Base-by-base conservation (phyloP, 345 rosid genomes). In the Adansonia digitata region DNA sequence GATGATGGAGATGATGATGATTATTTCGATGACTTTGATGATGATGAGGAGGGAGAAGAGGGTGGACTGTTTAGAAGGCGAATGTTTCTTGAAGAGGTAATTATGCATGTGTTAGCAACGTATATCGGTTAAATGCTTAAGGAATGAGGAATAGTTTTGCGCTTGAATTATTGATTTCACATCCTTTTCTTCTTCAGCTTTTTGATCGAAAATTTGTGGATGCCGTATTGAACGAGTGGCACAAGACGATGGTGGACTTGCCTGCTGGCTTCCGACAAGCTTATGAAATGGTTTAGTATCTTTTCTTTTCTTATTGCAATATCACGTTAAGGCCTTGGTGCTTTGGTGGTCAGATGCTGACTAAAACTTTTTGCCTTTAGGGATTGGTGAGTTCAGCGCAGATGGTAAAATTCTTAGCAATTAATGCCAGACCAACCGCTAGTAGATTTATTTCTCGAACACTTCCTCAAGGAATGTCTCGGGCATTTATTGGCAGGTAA, bases 201-300 rank as follows among this genome's bases (percentile, higher is more conserved):
- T 95, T 91, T 80, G 98, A 93, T 75, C 81, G 88, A 82, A 95
- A 95, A 76, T 95, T 95, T 73, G 87, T 93, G 37, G 96, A 93
- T 69, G 97, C 97, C 40, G 96, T 95, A 37, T 73, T 93, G 83
- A 93, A 90, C 39, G 99, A 95, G 79, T 95, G 99, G 99, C 96
- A 91, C 55, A 93, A 89, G 79, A 90, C 99, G 5, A 85, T 93
- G 93, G 82, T 89, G 88, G 98, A 95, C 82, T 80, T 95, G 80
- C 99, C 98, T 81, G 94, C 97, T 42, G 99, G 99, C 9, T 85
- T 95, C 60, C 94, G 97, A 51, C 99, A 93, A 89, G 97, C 98
- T 27, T 92, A 88, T 81, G 98, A 95, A 83, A 95, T 95, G 99
- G 99, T 91, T 15, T 10, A 34, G 45, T 72, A 20, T 55, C 31